A percentile compares a stretch with the other conserved stretches of the same genome.
phyloP scores from a whole-genome alignment of 768 basidiomycete genomes.

The Mycena venus region DNA sequence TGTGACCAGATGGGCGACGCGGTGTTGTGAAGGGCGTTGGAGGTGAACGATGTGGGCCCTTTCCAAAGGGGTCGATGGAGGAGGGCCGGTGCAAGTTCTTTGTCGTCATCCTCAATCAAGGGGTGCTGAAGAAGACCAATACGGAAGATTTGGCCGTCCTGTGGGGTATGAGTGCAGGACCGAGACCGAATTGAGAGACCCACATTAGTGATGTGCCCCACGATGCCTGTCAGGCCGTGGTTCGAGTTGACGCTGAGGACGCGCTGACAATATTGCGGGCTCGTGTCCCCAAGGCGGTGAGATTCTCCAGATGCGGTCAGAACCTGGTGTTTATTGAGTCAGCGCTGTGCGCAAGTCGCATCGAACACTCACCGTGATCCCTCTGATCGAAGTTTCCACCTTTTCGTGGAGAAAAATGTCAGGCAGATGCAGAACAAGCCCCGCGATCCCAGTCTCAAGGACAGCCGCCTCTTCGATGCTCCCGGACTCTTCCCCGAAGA shows the following conservation, averaged over 20 bases:
- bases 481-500: not conserved
- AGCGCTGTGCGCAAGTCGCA: not conserved
- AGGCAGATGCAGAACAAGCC: not conserved
- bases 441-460: not conserved
- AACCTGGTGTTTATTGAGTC: not conserved
- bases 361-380: not conserved
- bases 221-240: not conserved
- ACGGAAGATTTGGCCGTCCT: not conserved
- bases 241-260: not conserved
- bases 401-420: constrained; percentile 2
- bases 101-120: not conserved
- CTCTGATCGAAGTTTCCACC: not conserved
- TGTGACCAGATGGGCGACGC: not conserved
- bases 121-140: not conserved
- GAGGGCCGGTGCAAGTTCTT: not conserved
- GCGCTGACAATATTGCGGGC: not conserved
- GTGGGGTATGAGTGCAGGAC: not conserved
- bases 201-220: not conserved
- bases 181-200: not conserved
- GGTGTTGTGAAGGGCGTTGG: not conserved
- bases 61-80: not conserved
- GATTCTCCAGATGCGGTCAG: not conserved
- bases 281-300: not conserved
- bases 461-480: not conserved
- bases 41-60: not conserved